A percentile compares a stretch with the other conserved stretches of the same genome.
Conservation (phyloP, 2,329 filamentous ascomycete species). For the Beauveria medogensis region DNA sequence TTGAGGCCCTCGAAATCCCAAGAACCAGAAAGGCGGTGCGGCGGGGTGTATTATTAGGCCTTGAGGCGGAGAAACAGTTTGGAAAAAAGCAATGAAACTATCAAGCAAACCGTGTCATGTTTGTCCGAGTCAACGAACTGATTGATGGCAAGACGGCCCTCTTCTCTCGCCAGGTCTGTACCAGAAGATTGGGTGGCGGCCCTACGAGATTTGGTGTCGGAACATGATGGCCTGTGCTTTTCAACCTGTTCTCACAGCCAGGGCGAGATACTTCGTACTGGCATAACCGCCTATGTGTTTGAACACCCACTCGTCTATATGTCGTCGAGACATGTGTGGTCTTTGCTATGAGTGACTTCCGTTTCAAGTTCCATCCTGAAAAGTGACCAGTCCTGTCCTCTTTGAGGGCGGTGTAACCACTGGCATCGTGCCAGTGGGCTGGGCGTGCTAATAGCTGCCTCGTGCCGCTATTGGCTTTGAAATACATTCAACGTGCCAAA, state of each 20-base stretch:
- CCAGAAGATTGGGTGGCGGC: constrained; percentile 5
- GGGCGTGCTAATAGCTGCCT: neutral
- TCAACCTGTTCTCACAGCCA: neutral
- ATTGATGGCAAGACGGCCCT: neutral
- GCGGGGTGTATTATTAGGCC: neutral
- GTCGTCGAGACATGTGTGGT: neutral
- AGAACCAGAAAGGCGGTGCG: neutral
- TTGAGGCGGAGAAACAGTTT: neutral
- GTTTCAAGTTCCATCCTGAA: neutral
- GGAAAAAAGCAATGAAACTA: neutral
- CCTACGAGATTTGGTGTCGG: neutral
- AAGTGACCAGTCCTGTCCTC: neutral
- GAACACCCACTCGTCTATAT: too few species aligned
- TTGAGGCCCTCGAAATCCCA: neutral
- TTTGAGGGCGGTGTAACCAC: neutral
- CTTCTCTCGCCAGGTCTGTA: neutral
- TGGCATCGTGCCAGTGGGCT: neutral
- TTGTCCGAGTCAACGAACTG: neutral
- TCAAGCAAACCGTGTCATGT: neutral
- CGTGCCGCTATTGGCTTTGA: neutral
- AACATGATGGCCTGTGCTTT: neutral
- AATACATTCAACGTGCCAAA: too few species aligned
- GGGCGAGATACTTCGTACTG: neutral
- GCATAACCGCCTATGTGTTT: too few species aligned
- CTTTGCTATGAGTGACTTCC: neutral